Base-by-base conservation (phyloP, 805 yeast genomes). In the Tetrapisispora namnaoensis region DNA sequence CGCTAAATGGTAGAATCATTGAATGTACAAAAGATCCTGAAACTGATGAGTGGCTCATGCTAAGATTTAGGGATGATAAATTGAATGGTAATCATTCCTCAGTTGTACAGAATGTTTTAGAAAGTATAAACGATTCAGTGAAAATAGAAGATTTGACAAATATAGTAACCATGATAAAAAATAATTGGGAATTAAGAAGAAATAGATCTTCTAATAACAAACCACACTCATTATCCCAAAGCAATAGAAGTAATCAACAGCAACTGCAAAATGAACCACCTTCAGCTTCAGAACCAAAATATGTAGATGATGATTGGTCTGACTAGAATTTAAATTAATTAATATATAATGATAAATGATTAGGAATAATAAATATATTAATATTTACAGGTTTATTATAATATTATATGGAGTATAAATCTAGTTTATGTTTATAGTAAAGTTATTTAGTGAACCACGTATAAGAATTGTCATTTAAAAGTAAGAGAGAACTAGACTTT, bases 51-150 rank as follows among this genome's bases (percentile, higher is more conserved):
- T 93, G 99, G 99, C 79, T 79, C 51, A 74, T 86, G 71, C 65
- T 91, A 49, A 74, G 99, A 51, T 93, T 91, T 66, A 76, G 99
- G 62, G 96, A 93, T 68, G 99, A 93, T 66, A 93, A 93, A 62
- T 67, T 77, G 17, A 83, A 86, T 60, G 98, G 95, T 9, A 93
- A 93, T 65, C 95, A 88, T 65, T 66, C 80, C 16, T 72, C 80
- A 13, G 89, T 86, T 22, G 96, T 90, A 6, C 80, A 80, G 51
- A 91, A 85, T 61, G 89, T 93, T 34, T 68, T 91, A 42, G 79
- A 81, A 53, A 83, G 95, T 61, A 93, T 93, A 38, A 79, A 80
- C 52, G 98, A 91, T 65, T 83, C 91, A 0, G 96, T 93, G 2
- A 74, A 80, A 17, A 80, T 84, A 54, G 85, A 87, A 49, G 96